phyloP scores from a whole-genome alignment of 768 basidiomycete species.

The Suillus hirtellus region DNA sequence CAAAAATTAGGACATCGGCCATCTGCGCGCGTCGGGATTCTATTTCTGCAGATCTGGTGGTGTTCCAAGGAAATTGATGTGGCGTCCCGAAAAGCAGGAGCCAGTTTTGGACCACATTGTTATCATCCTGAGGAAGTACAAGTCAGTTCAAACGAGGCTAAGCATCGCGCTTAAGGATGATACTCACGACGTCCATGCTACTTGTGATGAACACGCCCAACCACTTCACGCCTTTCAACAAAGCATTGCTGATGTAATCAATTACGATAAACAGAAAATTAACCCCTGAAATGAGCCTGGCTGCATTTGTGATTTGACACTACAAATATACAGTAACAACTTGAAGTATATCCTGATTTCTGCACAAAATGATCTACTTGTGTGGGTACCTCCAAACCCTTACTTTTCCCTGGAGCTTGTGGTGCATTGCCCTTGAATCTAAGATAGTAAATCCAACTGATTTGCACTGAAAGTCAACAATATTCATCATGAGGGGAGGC shows the following conservation, averaged over 20 bases:
- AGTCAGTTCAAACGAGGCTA: conserved; percentile 2
- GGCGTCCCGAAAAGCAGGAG: conserved; percentile 50
- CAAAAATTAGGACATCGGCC: conserved; percentile 68
- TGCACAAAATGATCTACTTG: neutral
- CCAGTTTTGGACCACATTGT: conserved; percentile 23
- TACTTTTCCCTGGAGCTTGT: conserved; percentile 19
- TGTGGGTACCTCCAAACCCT: conserved; percentile 56
- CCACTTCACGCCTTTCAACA: neutral
- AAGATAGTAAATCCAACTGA: neutral
- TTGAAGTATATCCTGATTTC: no score
- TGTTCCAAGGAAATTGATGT: conserved; percentile 60
- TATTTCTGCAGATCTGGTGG: conserved; percentile 54
- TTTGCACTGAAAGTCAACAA: no score
- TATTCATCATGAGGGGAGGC: no score
- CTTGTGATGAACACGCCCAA: neutral
- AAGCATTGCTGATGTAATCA: conserved; percentile 4
- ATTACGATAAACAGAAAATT: conserved; percentile 1
- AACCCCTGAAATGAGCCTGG: neutral
- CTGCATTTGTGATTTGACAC: neutral
- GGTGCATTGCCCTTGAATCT: neutral
- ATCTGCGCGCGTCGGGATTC: conserved; percentile 60
- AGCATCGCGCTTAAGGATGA: conserved; percentile 6
- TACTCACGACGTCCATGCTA: conserved; percentile 31
- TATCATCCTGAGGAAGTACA: conserved; percentile 19
- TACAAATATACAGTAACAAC: neutral